These are phyloP conservation scores for Scheffersomyces spartinae DNA, from an alignment of 805 yeast species.

Conservation along the genomic window DNA sequence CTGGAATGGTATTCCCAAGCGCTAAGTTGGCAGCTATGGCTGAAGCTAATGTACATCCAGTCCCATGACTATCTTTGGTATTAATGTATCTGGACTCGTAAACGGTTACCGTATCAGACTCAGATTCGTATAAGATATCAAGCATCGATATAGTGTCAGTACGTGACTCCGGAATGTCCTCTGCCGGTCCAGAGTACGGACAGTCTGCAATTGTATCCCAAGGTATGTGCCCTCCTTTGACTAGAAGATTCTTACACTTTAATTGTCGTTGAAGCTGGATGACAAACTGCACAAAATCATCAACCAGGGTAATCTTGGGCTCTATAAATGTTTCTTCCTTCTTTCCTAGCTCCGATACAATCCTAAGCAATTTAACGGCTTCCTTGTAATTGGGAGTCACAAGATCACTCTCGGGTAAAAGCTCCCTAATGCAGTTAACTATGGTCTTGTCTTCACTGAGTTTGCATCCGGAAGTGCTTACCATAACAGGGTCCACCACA, in stretches of 20 bases:
- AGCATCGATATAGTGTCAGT: conserved; percentile 25
- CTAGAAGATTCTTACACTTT: conserved; percentile 41
- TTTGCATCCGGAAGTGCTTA: conserved; percentile 64
- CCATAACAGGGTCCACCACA: conserved; percentile 77
- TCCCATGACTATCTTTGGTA: conserved; percentile 66
- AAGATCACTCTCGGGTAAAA: conserved; percentile 44
- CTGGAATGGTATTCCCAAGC: conserved; percentile 30
- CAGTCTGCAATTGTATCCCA: too few relatives aligned
- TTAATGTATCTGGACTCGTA: conserved; percentile 35
- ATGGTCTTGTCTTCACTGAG: conserved; percentile 40
- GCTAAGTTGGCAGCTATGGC: conserved; percentile 72
- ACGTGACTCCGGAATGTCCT: conserved; percentile 7
- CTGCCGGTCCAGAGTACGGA: too few relatives aligned
- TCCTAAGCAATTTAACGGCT: conserved; percentile 33
- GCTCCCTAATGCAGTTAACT: conserved; percentile 24
- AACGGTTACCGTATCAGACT: conserved; percentile 20
- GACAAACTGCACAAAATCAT: conserved; percentile 20
- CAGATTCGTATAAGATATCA: conserved; percentile 43
- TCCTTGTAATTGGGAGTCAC: conserved; percentile 72
- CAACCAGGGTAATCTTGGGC: conserved; percentile 16
- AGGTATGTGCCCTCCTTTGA: conserved; percentile 77
- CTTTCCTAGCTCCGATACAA: conserved; percentile 12
- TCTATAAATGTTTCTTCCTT: conserved; percentile 3
- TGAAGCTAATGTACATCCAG: conserved; percentile 83
- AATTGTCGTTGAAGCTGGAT: conserved; percentile 12